Conservation (phyloP, 1,139 yeast genomes). For the Kluyveromyces sp. region DNA sequence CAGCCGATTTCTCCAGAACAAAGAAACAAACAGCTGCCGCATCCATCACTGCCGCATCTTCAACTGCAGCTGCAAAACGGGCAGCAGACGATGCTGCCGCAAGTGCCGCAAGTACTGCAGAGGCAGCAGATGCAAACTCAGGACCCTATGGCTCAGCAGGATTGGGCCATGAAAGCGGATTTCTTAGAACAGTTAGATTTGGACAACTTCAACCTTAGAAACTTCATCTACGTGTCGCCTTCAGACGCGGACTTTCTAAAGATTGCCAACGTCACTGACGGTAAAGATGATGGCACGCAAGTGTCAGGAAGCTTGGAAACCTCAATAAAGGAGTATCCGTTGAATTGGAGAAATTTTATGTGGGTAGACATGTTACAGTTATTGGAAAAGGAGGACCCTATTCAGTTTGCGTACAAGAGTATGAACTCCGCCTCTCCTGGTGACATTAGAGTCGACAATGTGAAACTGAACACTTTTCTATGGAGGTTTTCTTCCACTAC, state of each 20-base stretch:
- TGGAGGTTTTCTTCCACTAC: slow-evolving; percentile 7
- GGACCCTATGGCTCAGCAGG: background rate
- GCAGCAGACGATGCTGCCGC: slow-evolving; percentile 2
- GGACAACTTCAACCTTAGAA: slow-evolving; percentile 1
- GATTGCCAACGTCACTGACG: background rate
- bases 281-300: background rate
- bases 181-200: background rate
- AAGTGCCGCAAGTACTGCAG: background rate
- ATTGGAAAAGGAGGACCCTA: slow-evolving; percentile 6
- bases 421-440: background rate
- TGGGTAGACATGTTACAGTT: slow-evolving; percentile 6
- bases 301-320: background rate
- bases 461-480: slow-evolving; percentile 1
- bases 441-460: background rate
- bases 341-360: slow-evolving; percentile 5
- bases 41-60: background rate
- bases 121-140: background rate
- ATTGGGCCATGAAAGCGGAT: background rate
- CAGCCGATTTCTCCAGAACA: too few relatives aligned
- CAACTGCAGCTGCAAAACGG: background rate
- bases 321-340: background rate
- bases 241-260: slow-evolving; percentile 2
- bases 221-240: slow-evolving; percentile 5
- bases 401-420: background rate
- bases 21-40: background rate